phyloP scores from a whole-genome alignment of 345 rosid genomes.

The Acer campestre region DNA sequence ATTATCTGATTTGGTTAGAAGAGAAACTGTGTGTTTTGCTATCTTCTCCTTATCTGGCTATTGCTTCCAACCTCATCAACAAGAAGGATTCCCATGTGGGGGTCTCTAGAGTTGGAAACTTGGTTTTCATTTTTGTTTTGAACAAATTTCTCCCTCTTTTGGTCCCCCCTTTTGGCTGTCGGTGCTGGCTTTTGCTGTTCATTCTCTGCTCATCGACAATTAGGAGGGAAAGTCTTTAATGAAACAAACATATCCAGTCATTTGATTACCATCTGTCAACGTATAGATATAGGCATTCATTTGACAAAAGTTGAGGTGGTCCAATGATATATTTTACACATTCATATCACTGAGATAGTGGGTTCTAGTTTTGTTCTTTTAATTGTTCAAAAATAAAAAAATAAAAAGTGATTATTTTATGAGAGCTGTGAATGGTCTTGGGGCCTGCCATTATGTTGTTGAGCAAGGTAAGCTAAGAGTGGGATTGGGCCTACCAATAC shows the following conservation, averaged over 20 bases:
- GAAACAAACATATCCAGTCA: neutral
- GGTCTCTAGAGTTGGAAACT: neutral
- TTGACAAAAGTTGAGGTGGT: neutral
- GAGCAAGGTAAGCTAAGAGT: neutral
- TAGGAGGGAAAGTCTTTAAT: neutral
- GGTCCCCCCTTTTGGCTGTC: neutral
- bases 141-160: neutral
- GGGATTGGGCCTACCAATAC: neutral
- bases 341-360: neutral
- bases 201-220: too few species aligned
- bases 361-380: neutral
- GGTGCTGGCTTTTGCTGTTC: neutral
- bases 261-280: neutral
- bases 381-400: too few species aligned
- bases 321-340: neutral
- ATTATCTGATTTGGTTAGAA: neutral
- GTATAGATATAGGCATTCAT: too few species aligned
- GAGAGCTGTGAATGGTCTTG: neutral
- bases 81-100: neutral
- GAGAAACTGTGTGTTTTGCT: neutral
- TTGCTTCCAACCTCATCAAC: neutral
- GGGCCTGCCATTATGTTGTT: neutral
- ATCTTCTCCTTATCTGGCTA: neutral
- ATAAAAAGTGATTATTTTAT: too few species aligned
- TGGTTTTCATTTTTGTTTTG: neutral